Base-by-base conservation (phyloP, 495 filamentous ascomycete species). In the Halenospora varia region DNA sequence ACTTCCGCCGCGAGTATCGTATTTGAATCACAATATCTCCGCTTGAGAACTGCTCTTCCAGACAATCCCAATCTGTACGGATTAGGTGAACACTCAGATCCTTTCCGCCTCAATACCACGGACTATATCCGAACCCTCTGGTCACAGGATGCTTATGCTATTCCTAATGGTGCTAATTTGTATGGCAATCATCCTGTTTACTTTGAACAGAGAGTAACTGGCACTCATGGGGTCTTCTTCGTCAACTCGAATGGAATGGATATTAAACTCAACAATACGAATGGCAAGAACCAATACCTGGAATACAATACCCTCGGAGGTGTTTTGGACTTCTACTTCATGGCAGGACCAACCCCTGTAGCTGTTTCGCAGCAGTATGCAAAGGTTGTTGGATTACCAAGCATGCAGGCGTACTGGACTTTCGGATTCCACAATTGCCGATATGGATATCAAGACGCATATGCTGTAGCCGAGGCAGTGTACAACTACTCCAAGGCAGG, bases 191-290 rank as follows among this genome's bases (percentile, higher is more conserved):
- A 96, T 63, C 91, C 91, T 0, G 75, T 96, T 11, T 96, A 96
- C 71, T 86, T 88, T 61, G 91, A 95, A 57, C 86, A 90, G 66
- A 82, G 91, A 10, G 70, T 70, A 18, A 69, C 76, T 11, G 85
- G 87, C 15, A 87, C 88, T 2, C 90, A 95, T 66, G 91, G 87
- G 41, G 90, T 94, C 19, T 89, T 96, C 70, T 74, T 94, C 49
- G 71, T 92, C 60, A 92, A 90, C 69, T 87, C 84, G 41, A 89
- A 92, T 64, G 91, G 90, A 13, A 93, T 95, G 88, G 90, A 96
- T 59, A 77, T 96, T 73, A 87, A 88, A 62, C 86, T 95, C 74
- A 79, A 89, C 68, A 81, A 84, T 61, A 80, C 77, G 11, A 70
- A 73, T 25, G 70, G 76, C 19, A 78, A 75, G 0, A 80, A 81